These are phyloP conservation scores for Gossypium turneri DNA, from an alignment of 345 rosid species.

Conservation along the genomic window DNA sequence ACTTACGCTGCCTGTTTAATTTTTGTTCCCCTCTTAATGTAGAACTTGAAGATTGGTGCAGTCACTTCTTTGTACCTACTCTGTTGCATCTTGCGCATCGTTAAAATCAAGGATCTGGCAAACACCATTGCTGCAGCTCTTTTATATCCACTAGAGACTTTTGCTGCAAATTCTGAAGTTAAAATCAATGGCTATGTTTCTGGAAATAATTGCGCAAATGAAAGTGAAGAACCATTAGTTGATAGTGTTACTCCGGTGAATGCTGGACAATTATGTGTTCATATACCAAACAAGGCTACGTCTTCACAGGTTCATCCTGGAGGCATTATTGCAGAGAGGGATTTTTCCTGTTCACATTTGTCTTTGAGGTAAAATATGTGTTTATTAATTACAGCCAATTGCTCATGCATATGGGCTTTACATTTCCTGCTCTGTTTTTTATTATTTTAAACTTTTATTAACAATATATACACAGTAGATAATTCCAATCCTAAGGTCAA, in stretches of 20 bases:
- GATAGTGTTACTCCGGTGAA: conserved; percentile 30
- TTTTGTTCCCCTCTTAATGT: conserved; percentile 30
- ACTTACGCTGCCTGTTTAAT: not conserved
- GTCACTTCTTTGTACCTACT: conserved; percentile 82
- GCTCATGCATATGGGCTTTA: not conserved
- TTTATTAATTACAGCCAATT: not conserved
- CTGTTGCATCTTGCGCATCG: conserved; percentile 91
- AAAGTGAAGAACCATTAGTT: conserved; percentile 35
- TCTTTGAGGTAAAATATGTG: conserved; percentile 56
- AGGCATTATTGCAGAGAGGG: conserved; percentile 25
- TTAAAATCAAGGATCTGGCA: conserved; percentile 95
- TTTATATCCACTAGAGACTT: conserved; percentile 65
- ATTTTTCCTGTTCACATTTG: conserved; percentile 28
- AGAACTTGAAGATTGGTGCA: conserved; percentile 66
- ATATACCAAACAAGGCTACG: conserved; percentile 31
- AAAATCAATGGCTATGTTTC: conserved; percentile 50
- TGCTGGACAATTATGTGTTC: conserved; percentile 31
- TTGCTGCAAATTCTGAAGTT: conserved; percentile 42
- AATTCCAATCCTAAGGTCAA: not conserved
- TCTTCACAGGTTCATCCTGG: conserved; percentile 40
- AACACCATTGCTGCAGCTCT: conserved; percentile 86
- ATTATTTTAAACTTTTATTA: not conserved
- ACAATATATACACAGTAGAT: not conserved
- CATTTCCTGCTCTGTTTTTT: not conserved
- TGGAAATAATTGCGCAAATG: conserved; percentile 32